These are phyloP conservation scores for Sordaria brevicollis DNA, from an alignment of 495 filamentous ascomycete species.

Conservation along the genomic window DNA sequence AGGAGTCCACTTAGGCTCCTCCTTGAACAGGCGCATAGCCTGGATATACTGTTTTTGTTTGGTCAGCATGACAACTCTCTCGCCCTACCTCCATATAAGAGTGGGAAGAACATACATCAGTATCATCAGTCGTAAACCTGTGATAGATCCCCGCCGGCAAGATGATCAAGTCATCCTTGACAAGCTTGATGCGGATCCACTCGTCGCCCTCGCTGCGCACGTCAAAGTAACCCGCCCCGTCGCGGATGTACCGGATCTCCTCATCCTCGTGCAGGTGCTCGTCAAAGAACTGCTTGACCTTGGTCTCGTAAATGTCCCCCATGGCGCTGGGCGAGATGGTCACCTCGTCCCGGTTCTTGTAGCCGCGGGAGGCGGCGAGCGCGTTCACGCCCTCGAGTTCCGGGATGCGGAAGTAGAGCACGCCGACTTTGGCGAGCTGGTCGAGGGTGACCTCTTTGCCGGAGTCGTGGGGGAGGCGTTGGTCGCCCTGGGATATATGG, in stretches of 20 bases:
- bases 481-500: conserved; percentile 75
- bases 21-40: conserved; percentile 95
- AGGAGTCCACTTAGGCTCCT: conserved; percentile 97
- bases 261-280: conserved; percentile 98
- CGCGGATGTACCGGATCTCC: conserved; percentile 95
- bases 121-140: conserved; percentile 85
- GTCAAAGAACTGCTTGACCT: conserved; percentile 84
- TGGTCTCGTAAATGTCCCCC: conserved; percentile 79
- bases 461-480: conserved; percentile 82
- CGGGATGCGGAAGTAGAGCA: conserved; percentile 63
- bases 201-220: conserved; percentile 61
- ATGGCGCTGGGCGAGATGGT: conserved; percentile 84
- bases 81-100: neutral
- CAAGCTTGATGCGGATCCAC: conserved; percentile 78
- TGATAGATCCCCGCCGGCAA: conserved; percentile 96
- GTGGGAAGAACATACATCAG: conserved; percentile 52
- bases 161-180: conserved; percentile 67
- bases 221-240: conserved; percentile 88
- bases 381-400: conserved; percentile 54
- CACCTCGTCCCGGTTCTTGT: conserved; percentile 93
- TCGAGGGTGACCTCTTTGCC: conserved; percentile 51
- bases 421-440: conserved; percentile 64
- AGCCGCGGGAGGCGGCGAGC: conserved; percentile 64
- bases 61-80: neutral
- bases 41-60: conserved; percentile 63